Evolutionary conservation across 176 grass and related monocot genomes (phyloP), one percentile per base, ranked within the genome.

Genomic region (Phoenix dactylifera): DNA sequence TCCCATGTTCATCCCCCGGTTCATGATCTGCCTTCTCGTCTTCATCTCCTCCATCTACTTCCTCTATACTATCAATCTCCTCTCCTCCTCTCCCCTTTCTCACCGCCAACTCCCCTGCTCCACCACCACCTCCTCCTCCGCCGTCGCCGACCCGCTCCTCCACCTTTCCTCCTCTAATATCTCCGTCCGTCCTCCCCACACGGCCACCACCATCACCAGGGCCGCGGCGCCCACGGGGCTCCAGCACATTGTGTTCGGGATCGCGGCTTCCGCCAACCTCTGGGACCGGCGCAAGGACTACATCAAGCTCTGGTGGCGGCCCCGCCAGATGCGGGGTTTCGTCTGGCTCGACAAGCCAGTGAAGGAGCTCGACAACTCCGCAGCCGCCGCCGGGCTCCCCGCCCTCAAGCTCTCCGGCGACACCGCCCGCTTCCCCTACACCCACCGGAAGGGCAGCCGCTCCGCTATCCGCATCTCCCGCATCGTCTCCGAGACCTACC

Each of bases 401-500:
- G 51, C 66, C 52, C 80, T 98, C 32, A 80, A 58, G 73, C 79
- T 98, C 72, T 92, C 93, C 6, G 80, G 77, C 10, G 74, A 98
- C 60, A 98, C 94, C 20, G 78, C 82, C 7, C 59, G 28, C 5
- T 92, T 98, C 67, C 94, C 79, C 16, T 98, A 98, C 88, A 83
- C 85, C 26, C 79, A 86, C 82, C 78, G 79, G 16, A 87, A 80
- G 44, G 94, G 88, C 57, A 72, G 79, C 71, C 94, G 94, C 48
- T 92, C 94, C 25, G 85, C 94, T 51, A 86, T 98, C 54, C 94
- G 94, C 62, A 90, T 98, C 59, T 93, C 94, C 14, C 81, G 94
- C 69, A 98, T 98, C 73, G 94, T 93, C 59, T 89, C 94, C 54
- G 94, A 98, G 79, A n/a, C n/a, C n/a, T n/a, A n/a, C n/a, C n/a